Percentiles rank a stretch among this genome's conserved stretches.
phyloP scores from a whole-genome alignment of 768 basidiomycete species.

The Trametes gibbosa region DNA sequence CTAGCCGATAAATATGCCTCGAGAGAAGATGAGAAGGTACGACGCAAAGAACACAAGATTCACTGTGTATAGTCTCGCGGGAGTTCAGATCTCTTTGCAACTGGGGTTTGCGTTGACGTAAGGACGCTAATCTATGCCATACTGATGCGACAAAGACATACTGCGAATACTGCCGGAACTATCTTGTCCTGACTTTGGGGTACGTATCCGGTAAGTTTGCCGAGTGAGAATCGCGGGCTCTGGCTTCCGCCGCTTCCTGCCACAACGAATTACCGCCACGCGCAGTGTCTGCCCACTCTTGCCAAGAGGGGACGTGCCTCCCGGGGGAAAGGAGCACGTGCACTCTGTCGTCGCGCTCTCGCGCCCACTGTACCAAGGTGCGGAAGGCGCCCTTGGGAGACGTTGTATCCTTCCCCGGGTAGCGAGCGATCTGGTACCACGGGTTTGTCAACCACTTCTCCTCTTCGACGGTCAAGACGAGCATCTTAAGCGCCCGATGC shows the following conservation, averaged over 20 bases:
- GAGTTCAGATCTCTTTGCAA: too few species aligned
- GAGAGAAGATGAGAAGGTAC: too few species aligned
- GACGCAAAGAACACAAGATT: too few species aligned
- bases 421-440: slow-evolving; percentile 19
- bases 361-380: slow-evolving; percentile 10
- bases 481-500: slow-evolving; percentile 19
- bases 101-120: background rate
- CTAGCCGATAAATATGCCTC: too few species aligned
- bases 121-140: background rate
- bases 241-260: slow-evolving; percentile 15
- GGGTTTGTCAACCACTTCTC: slow-evolving; percentile 21
- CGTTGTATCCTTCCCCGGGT: background rate
- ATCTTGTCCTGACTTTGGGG: slow-evolving; percentile 1
- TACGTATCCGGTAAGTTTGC: slow-evolving; percentile 15
- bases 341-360: slow-evolving; percentile 16
- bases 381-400: slow-evolving; percentile 22
- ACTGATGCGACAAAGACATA: background rate
- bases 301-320: background rate
- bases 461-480: slow-evolving; percentile 26
- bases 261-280: slow-evolving; percentile 20
- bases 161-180: background rate
- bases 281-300: slow-evolving; percentile 24
- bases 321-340: slow-evolving; percentile 22
- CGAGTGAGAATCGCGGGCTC: slow-evolving; percentile 12
- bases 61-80: too few species aligned